Percentiles rank a stretch among this genome's conserved stretches.
Evolutionary conservation across 805 yeast genomes (phyloP).

Genomic region (Nadsonia fulvescens): DNA sequence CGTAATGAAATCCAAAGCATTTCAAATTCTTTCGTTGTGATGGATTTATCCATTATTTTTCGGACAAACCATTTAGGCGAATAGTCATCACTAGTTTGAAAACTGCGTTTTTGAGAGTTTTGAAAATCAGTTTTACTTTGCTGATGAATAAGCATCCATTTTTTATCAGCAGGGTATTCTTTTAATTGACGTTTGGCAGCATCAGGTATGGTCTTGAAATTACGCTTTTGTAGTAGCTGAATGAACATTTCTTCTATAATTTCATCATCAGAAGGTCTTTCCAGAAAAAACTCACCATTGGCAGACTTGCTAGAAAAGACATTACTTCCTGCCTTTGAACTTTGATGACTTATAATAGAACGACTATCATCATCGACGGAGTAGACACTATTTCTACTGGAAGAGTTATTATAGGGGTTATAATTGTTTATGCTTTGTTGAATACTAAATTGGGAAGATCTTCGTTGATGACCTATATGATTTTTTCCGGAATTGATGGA

Average conservation of each 20-base stretch:
- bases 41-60: slow-evolving; percentile 48
- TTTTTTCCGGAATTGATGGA: too few species aligned
- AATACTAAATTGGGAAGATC: too few species aligned
- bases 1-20: slow-evolving; percentile 82
- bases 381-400: too few species aligned
- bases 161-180: slow-evolving; percentile 55
- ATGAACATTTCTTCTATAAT: slow-evolving; percentile 60
- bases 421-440: too few species aligned
- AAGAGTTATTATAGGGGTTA: too few species aligned
- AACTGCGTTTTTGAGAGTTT: slow-evolving; percentile 24
- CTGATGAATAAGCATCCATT: slow-evolving; percentile 83
- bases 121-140: slow-evolving; percentile 65
- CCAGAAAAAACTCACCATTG: slow-evolving; percentile 26
- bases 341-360: too few species aligned
- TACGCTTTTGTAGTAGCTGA: slow-evolving; percentile 58
- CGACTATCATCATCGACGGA: too few species aligned
- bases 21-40: slow-evolving; percentile 53
- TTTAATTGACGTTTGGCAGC: slow-evolving; percentile 63
- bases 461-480: too few species aligned
- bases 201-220: slow-evolving; percentile 50
- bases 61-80: slow-evolving; percentile 67
- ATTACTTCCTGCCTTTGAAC: too few species aligned
- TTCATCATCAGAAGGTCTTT: slow-evolving; percentile 46
- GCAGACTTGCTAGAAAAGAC: too few species aligned
- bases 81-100: slow-evolving; percentile 13